Percentiles rank a stretch among this genome's conserved stretches.
phyloP scores from a whole-genome alignment of 169 alveolate species.

The Plasmodium adleri region DNA sequence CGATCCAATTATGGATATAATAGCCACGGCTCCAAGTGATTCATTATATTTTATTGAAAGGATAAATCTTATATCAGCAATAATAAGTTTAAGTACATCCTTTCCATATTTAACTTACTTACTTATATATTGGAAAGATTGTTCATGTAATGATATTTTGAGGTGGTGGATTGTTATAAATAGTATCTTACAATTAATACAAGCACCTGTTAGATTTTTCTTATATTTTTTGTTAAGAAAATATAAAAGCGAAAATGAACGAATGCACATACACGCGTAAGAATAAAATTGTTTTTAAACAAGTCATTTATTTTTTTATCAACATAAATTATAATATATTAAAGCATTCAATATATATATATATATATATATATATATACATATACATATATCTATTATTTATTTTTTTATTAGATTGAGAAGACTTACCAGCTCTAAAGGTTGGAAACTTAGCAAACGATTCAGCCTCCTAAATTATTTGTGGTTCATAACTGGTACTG shows the following conservation, averaged over 20 bases:
- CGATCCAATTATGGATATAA: slow-evolving; percentile 74
- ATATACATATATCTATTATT: not conserved
- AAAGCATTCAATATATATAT: not conserved
- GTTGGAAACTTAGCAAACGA: slow-evolving; percentile 82
- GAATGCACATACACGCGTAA: slow-evolving; percentile 78
- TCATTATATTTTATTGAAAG: slow-evolving; percentile 72
- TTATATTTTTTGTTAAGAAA: slow-evolving; percentile 58
- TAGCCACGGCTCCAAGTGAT: slow-evolving; percentile 76
- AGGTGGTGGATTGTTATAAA: slow-evolving; percentile 78
- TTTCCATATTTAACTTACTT: slow-evolving; percentile 71
- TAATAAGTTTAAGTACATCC: slow-evolving; percentile 72
- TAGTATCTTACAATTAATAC: slow-evolving; percentile 66
- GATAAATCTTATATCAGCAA: slow-evolving; percentile 73
- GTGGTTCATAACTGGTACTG: slow-evolving; percentile 82
- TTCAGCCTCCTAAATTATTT: slow-evolving; percentile 79
- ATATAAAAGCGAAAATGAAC: slow-evolving; percentile 69
- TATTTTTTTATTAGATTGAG: slow-evolving; percentile 18
- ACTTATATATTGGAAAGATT: slow-evolving; percentile 73
- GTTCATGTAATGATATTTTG: slow-evolving; percentile 70
- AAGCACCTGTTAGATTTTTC: slow-evolving; percentile 74
- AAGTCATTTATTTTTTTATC: not conserved
- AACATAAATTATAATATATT: not conserved
- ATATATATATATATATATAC: not conserved
- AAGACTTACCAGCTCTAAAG: slow-evolving; percentile 79
- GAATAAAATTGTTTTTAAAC: slow-evolving; percentile 2